phyloP scores from a whole-genome alignment of 306 rosid species.

The Erythrophleum fordii region DNA sequence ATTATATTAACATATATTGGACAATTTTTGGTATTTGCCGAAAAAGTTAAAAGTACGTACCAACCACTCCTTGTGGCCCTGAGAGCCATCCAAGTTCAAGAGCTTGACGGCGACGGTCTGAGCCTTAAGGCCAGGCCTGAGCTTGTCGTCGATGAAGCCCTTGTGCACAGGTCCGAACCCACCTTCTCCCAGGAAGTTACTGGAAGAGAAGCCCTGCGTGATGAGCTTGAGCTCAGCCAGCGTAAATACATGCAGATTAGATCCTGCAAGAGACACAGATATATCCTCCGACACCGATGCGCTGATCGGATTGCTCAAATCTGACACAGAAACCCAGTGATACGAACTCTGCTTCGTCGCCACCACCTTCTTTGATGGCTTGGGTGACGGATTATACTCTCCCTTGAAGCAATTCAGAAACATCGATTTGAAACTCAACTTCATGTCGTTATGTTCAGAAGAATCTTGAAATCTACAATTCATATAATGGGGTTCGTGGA shows the following conservation, averaged over 20 bases:
- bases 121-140: constrained; percentile 72
- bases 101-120: constrained; percentile 96
- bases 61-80: constrained; percentile 99
- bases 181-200: constrained; percentile 88
- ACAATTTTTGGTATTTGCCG: not conserved
- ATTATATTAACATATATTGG: too few species aligned
- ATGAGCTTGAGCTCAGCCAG: constrained; percentile 83
- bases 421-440: constrained; percentile 50
- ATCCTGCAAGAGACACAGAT: constrained; percentile 82
- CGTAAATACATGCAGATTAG: constrained; percentile 69
- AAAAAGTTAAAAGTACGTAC: constrained; percentile 48
- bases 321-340: constrained; percentile 63
- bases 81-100: constrained; percentile 83
- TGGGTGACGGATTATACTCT: constrained; percentile 33
- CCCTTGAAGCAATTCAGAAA: constrained; percentile 61
- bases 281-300: constrained; percentile 71
- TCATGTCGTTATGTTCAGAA: constrained; percentile 31
- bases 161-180: constrained; percentile 99
- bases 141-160: constrained; percentile 90
- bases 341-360: constrained; percentile 58
- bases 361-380: constrained; percentile 50
- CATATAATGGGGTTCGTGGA: not conserved
- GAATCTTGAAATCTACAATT: not conserved
- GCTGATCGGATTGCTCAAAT: constrained; percentile 71
- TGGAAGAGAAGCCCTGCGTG: constrained; percentile 71